Conservation (phyloP, 2,329 filamentous ascomycete genomes). For the Aspergillus neoniger region DNA sequence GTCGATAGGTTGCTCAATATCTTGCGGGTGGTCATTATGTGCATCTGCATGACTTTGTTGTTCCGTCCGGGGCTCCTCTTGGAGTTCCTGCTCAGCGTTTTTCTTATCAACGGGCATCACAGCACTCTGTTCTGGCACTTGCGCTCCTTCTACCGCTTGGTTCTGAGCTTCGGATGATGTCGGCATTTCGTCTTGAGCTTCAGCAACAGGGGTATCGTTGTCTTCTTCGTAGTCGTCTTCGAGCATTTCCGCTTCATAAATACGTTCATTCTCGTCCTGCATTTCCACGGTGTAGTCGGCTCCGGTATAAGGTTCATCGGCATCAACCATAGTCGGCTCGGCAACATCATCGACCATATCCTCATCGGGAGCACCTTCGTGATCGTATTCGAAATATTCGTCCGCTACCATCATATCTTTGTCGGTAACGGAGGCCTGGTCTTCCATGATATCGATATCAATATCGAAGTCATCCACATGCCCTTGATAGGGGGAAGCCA, state of each 20-base stretch:
- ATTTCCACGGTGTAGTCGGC: constrained; percentile 33
- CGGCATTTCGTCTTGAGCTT: constrained; percentile 17
- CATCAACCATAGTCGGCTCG: constrained; percentile 42
- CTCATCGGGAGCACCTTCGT: constrained; percentile 42
- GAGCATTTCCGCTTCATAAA: constrained; percentile 44
- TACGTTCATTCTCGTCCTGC: constrained; percentile 31
- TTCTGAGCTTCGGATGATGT: constrained; percentile 10
- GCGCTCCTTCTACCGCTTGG: constrained; percentile 7
- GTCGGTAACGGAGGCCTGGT: constrained; percentile 61
- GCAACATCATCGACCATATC: constrained; percentile 51
- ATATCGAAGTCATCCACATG: constrained; percentile 58
- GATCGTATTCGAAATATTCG: constrained; percentile 37
- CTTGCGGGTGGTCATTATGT: neutral
- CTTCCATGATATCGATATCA: constrained; percentile 59
- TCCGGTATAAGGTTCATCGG: constrained; percentile 31
- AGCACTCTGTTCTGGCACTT: neutral
- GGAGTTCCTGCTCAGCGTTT: neutral
- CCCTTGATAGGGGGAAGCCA: constrained; percentile 43
- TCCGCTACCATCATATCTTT: constrained; percentile 46
- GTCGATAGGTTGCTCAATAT: constrained; percentile 9
- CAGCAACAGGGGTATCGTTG: constrained; percentile 33
- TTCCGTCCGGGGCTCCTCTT: constrained; percentile 7
- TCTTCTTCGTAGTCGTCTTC: constrained; percentile 43
- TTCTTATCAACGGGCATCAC: constrained; percentile 2
- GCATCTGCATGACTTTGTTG: constrained; percentile 7